Evolutionary conservation across 345 rosid genomes (phyloP).

Genomic region (Trapa incisa): DNA sequence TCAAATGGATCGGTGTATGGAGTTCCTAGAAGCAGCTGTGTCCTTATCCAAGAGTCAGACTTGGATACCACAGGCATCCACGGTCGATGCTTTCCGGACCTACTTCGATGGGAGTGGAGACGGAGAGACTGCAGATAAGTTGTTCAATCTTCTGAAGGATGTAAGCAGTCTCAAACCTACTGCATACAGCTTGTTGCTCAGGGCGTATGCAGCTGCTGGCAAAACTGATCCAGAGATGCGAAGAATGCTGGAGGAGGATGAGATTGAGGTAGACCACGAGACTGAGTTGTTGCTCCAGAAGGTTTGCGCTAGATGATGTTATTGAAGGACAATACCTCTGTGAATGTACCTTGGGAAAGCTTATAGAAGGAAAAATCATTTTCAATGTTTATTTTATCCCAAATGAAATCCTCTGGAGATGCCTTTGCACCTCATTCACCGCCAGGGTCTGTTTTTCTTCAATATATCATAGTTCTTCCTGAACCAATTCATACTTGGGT

Average conservation of each 20-base stretch:
- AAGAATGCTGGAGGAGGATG: constrained; percentile 32
- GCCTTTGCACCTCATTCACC: too few relatives aligned
- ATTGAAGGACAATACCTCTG: too few relatives aligned
- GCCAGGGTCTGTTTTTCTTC: too few relatives aligned
- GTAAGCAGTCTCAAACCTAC: constrained; percentile 23
- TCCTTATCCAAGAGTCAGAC: neutral
- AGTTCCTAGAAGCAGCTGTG: constrained; percentile 36
- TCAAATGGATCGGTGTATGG: constrained; percentile 29
- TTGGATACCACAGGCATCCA: constrained; percentile 35
- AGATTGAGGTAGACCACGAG: constrained; percentile 32
- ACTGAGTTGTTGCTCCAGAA: constrained; percentile 35
- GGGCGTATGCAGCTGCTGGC: constrained; percentile 48
- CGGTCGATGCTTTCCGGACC: constrained; percentile 23
- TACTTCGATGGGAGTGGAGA: constrained; percentile 45
- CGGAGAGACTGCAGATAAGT: constrained; percentile 41
- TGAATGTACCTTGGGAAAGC: too few relatives aligned
- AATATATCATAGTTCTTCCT: too few relatives aligned
- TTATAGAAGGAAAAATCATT: too few relatives aligned
- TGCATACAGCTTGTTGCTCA: constrained; percentile 26
- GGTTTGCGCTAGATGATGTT: constrained; percentile 15
- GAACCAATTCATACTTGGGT: too few relatives aligned
- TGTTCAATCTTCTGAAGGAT: constrained; percentile 30
- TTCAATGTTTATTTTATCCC: too few relatives aligned
- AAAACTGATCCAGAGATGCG: constrained; percentile 42
- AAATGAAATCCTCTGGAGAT: too few relatives aligned